A percentile compares a stretch with the other conserved stretches of the same genome.
These are phyloP conservation scores for Solanum aculeatissimum DNA, from an alignment of 305 asterid species.

Conservation along the genomic window DNA sequence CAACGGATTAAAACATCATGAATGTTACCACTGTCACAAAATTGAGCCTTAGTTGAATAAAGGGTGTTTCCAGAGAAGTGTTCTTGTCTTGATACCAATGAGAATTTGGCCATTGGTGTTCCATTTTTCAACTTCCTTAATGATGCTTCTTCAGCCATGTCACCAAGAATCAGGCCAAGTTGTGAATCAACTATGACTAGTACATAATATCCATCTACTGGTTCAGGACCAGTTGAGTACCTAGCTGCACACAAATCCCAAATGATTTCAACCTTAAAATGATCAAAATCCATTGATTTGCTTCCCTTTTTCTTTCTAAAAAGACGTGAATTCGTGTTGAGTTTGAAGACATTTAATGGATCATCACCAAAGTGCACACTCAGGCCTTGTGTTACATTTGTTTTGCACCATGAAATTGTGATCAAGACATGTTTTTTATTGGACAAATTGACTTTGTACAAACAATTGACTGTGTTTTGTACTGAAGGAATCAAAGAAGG, in stretches of 20 bases:
- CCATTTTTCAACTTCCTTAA: constrained; percentile 26
- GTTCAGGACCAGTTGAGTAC: constrained; percentile 70
- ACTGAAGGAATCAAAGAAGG: constrained; percentile 40
- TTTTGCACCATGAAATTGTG: constrained; percentile 62
- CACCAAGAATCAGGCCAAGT: constrained; percentile 46
- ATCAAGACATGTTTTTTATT: constrained; percentile 26
- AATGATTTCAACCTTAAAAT: constrained; percentile 27
- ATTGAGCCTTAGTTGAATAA: constrained; percentile 65
- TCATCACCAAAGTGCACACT: constrained; percentile 40
- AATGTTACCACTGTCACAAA: constrained; percentile 36
- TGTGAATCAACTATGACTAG: constrained; percentile 48
- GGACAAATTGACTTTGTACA: constrained; percentile 36
- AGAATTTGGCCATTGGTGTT: constrained; percentile 22
- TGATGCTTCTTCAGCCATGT: constrained; percentile 34
- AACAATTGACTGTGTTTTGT: constrained; percentile 52
- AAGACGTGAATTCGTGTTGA: constrained; percentile 50
- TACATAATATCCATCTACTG: constrained; percentile 51
- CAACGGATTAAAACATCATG: constrained; percentile 69
- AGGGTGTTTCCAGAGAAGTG: constrained; percentile 60
- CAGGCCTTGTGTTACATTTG: constrained; percentile 35
- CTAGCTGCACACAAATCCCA: constrained; percentile 87
- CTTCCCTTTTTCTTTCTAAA: constrained; percentile 62
- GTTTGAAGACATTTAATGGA: constrained; percentile 31
- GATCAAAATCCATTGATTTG: constrained; percentile 30
- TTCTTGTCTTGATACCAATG: constrained; percentile 57